Conservation (phyloP, 345 rosid species). For the Brassica carinata region DNA sequence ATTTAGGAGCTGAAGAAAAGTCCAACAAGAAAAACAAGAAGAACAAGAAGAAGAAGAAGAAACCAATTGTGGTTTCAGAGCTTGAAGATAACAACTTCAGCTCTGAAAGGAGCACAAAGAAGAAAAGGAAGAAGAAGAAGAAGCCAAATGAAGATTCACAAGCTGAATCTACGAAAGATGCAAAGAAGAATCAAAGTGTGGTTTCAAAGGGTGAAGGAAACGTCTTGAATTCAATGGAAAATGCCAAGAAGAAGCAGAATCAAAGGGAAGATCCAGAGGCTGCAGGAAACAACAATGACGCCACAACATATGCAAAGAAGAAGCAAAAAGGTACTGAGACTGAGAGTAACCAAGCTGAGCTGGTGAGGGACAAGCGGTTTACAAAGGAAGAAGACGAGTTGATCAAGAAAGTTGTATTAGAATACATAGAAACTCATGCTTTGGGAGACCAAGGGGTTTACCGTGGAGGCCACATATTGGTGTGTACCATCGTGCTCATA, state of each 20-base stretch:
- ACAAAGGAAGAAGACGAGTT: conserved; percentile 68
- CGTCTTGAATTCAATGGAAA: too few species aligned
- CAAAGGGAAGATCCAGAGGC: neutral
- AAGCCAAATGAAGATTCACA: neutral
- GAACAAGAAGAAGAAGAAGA: too few species aligned
- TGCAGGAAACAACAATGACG: neutral
- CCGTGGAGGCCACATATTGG: conserved; percentile 58
- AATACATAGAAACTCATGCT: conserved; percentile 50
- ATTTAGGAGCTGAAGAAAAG: conserved; percentile 21
- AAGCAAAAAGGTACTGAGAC: neutral
- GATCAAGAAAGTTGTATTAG: conserved; percentile 51
- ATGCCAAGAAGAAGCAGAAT: conserved; percentile 8
- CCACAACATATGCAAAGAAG: neutral
- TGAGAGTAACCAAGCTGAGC: neutral
- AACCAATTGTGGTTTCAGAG: too few species aligned
- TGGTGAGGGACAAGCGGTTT: conserved; percentile 71
- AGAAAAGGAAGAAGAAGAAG: neutral
- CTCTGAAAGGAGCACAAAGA: too few species aligned
- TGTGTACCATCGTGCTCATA: conserved; percentile 62
- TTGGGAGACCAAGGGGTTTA: conserved; percentile 71
- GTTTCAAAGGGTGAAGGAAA: conserved; percentile 9
- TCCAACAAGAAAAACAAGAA: too few species aligned
- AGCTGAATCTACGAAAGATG: too few species aligned
- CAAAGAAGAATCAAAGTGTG: conserved; percentile 1
- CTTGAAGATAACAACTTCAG: too few species aligned